phyloP scores from a whole-genome alignment of 768 basidiomycete species.

The Collybia sordida region DNA sequence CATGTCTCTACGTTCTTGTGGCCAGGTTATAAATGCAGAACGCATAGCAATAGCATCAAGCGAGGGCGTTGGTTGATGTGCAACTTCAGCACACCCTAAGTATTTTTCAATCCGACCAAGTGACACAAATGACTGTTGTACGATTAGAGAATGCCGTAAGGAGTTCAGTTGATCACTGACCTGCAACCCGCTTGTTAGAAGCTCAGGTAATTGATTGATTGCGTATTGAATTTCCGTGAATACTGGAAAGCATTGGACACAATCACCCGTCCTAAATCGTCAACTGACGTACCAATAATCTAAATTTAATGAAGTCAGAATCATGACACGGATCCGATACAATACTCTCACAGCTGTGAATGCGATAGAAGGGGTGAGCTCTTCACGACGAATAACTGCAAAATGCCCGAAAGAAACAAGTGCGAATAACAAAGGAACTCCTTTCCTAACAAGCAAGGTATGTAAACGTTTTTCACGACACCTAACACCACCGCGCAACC shows the following conservation, averaged over 20 bases:
- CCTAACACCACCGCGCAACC: background rate
- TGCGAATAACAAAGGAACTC: conserved; percentile 61
- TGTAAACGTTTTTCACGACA: conserved; percentile 1
- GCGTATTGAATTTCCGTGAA: conserved; percentile 89
- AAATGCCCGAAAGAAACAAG: conserved; percentile 70
- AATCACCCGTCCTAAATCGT: too few relatives aligned
- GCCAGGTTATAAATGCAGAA: conserved; percentile 90
- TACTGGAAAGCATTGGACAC: conserved; percentile 37
- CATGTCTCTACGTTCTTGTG: conserved; percentile 63
- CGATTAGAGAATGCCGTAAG: background rate
- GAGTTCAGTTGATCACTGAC: conserved; percentile 25
- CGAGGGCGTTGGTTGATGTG: conserved; percentile 53
- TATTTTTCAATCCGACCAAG: conserved; percentile 91
- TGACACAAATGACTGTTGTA: conserved; percentile 68
- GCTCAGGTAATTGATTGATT: conserved; percentile 86
- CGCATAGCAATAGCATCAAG: conserved; percentile 69
- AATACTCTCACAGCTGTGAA: conserved; percentile 63
- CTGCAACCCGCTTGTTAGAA: conserved; percentile 88
- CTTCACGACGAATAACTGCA: conserved; percentile 65
- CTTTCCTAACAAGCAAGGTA: conserved; percentile 46
- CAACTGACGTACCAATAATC: conserved; percentile 34
- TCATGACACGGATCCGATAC: conserved; percentile 37
- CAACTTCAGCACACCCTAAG: conserved; percentile 72
- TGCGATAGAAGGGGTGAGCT: conserved; percentile 79
- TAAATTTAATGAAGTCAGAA: conserved; percentile 41